These are phyloP conservation scores for Arabidopsis hybrid DNA, from an alignment of 441 rosid genomes.

Conservation along the genomic window DNA sequence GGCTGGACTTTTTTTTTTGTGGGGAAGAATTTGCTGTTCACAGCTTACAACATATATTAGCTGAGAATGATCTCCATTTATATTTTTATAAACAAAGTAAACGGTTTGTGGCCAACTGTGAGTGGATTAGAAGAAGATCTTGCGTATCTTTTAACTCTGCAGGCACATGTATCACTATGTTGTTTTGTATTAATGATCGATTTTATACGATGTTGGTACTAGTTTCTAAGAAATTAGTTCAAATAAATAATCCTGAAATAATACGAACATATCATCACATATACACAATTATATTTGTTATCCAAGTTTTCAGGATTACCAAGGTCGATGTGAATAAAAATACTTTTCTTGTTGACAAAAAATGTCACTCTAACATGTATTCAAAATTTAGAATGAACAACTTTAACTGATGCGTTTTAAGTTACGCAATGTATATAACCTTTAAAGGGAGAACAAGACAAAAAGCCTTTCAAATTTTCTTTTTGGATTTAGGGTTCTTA, in stretches of 20 bases:
- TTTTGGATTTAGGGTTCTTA: slow-evolving; percentile 41
- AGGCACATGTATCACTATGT: slow-evolving; percentile 25
- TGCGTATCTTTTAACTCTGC: slow-evolving; percentile 8
- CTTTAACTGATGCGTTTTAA: not conserved
- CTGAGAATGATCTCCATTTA: slow-evolving; percentile 8
- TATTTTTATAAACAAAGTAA: not conserved
- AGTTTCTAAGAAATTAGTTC: not conserved
- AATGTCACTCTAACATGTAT: not conserved
- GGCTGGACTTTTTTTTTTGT: slow-evolving; percentile 36
- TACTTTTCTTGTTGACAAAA: not conserved
- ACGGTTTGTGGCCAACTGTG: not conserved
- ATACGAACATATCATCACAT: not conserved
- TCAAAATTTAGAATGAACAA: not conserved
- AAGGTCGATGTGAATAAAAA: not conserved
- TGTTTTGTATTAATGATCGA: slow-evolving; percentile 11
- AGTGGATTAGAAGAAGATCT: slow-evolving; percentile 15
- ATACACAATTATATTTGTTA: not conserved
- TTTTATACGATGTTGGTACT: slow-evolving; percentile 10
- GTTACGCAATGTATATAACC: not conserved
- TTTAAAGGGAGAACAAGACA: not conserved
- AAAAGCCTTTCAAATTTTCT: slow-evolving; percentile 9
- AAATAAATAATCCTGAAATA: not conserved
- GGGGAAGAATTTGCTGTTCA: slow-evolving; percentile 34
- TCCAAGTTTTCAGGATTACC: not conserved
- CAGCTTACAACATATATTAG: slow-evolving; percentile 31